Conservation (phyloP, 495 filamentous ascomycete genomes). For the Elaphomyces granulatus region DNA sequence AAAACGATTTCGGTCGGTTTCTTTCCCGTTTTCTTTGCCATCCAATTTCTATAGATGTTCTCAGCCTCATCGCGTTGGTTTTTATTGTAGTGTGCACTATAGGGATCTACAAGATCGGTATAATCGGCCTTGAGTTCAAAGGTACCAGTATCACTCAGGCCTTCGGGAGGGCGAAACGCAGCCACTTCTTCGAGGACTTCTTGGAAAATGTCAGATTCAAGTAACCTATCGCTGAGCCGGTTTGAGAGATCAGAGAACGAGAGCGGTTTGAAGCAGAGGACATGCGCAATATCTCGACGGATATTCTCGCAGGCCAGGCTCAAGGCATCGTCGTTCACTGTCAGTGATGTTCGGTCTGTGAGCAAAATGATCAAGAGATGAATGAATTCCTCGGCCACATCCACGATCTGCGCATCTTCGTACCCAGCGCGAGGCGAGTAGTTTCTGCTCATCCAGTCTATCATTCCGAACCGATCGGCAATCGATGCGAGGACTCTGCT, state of each 20-base stretch:
- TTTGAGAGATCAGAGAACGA: slow-evolving; percentile 79
- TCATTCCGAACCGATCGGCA: slow-evolving; percentile 79
- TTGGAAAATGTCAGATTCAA: slow-evolving; percentile 63
- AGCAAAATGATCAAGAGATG: slow-evolving; percentile 83
- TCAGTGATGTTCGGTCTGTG: slow-evolving; percentile 72
- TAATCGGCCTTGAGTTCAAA: slow-evolving; percentile 84
- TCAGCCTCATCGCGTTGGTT: slow-evolving; percentile 97
- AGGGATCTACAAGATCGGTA: slow-evolving; percentile 79
- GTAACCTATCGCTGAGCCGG: slow-evolving; percentile 44
- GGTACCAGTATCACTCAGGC: slow-evolving; percentile 78
- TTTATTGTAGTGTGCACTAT: slow-evolving; percentile 86
- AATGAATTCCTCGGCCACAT: slow-evolving; percentile 90
- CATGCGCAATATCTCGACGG: slow-evolving; percentile 79
- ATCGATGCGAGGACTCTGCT: slow-evolving; percentile 77
- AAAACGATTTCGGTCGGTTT: slow-evolving; percentile 75
- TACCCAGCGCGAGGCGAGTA: slow-evolving; percentile 55
- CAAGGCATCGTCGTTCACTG: slow-evolving; percentile 51
- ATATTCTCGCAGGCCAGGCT: slow-evolving; percentile 55
- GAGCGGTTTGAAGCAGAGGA: slow-evolving; percentile 88
- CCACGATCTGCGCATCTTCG: slow-evolving; percentile 74
- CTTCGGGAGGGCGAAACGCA: slow-evolving; percentile 76
- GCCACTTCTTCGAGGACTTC: slow-evolving; percentile 86
- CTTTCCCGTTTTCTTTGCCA: slow-evolving; percentile 78
- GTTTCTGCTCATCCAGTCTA: slow-evolving; percentile 73
- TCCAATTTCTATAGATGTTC: slow-evolving; percentile 66